These are phyloP conservation scores for Pogostemon cablin DNA, from an alignment of 257 asterid genomes.

Conservation along the genomic window DNA sequence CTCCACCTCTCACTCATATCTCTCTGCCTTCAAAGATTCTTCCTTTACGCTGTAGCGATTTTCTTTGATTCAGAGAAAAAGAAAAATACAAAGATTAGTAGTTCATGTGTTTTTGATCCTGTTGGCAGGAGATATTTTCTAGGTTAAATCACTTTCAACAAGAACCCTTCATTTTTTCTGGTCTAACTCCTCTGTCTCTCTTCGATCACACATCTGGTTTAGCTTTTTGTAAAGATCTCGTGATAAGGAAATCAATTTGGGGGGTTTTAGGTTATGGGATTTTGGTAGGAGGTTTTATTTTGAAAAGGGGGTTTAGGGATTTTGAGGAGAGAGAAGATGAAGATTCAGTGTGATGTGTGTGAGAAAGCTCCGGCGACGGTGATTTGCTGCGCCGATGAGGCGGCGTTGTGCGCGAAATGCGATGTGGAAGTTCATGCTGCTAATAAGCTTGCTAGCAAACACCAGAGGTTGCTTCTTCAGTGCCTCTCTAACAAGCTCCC, in stretches of 20 bases:
- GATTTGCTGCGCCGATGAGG: conserved; percentile 99
- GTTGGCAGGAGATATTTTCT: conserved; percentile 19
- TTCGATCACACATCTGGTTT: conserved; percentile 15
- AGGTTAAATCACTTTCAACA: conserved; percentile 14
- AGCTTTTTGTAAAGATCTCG: conserved; percentile 17
- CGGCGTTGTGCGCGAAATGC: conserved; percentile 84
- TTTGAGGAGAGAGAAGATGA: conserved; percentile 48
- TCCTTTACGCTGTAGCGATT: neutral
- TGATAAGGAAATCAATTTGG: neutral
- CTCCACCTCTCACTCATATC: conserved; percentile 25
- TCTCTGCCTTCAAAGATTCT: conserved; percentile 14
- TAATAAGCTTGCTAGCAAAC: conserved; percentile 93
- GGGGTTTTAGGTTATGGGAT: conserved; percentile 28
- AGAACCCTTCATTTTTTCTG: conserved; percentile 23
- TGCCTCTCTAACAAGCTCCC: conserved; percentile 88
- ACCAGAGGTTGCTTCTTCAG: conserved; percentile 86
- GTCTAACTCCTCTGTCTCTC: neutral
- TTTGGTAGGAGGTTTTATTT: neutral
- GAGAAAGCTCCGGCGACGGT: conserved; percentile 94
- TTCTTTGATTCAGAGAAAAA: neutral
- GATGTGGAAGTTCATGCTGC: conserved; percentile 95
- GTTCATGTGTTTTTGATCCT: neutral
- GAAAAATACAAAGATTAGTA: neutral
- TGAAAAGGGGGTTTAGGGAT: conserved; percentile 26
- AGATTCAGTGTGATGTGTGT: conserved; percentile 98